These are phyloP conservation scores for Leccinum uliginosum DNA, from an alignment of 768 basidiomycete genomes.

Conservation along the genomic window DNA sequence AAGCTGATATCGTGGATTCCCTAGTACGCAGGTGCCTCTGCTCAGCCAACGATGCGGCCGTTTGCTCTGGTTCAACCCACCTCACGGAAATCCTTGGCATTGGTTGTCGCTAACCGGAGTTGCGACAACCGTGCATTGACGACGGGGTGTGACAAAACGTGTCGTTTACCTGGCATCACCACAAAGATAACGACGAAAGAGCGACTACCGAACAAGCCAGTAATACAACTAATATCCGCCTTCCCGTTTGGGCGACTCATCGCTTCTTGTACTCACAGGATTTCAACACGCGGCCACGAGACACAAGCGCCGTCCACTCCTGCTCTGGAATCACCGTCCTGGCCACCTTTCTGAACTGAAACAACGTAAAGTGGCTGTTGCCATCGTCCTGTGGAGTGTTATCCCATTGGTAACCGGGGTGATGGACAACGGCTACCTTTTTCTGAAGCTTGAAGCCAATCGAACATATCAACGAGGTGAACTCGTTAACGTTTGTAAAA, in stretches of 20 bases:
- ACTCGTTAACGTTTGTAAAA: conserved; percentile 64
- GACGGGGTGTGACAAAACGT: conserved; percentile 65
- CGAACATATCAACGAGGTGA: conserved; percentile 55
- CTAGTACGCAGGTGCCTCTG: conserved; percentile 33
- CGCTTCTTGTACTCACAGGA: conserved; percentile 92
- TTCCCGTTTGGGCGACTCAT: conserved; percentile 29
- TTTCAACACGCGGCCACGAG: conserved; percentile 59
- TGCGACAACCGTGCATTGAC: conserved; percentile 71
- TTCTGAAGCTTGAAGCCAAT: conserved; percentile 70
- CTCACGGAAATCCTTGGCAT: conserved; percentile 75
- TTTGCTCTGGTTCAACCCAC: conserved; percentile 32
- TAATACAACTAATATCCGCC: neutral
- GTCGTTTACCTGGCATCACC: conserved; percentile 36
- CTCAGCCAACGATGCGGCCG: conserved; percentile 3
- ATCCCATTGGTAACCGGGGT: neutral
- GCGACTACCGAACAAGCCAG: neutral
- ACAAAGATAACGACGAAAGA: neutral
- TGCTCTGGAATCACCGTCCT: conserved; percentile 45
- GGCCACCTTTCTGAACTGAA: conserved; percentile 69
- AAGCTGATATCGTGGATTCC: conserved; percentile 72
- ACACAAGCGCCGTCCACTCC: conserved; percentile 56
- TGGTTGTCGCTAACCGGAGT: conserved; percentile 57
- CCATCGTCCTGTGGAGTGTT: conserved; percentile 55
- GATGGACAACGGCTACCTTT: conserved; percentile 45
- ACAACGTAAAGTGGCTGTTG: conserved; percentile 82